Percentiles rank a stretch among this genome's conserved stretches.
Conservation (phyloP, 1,139 yeast species). For the Saccharomyces uvarum region DNA sequence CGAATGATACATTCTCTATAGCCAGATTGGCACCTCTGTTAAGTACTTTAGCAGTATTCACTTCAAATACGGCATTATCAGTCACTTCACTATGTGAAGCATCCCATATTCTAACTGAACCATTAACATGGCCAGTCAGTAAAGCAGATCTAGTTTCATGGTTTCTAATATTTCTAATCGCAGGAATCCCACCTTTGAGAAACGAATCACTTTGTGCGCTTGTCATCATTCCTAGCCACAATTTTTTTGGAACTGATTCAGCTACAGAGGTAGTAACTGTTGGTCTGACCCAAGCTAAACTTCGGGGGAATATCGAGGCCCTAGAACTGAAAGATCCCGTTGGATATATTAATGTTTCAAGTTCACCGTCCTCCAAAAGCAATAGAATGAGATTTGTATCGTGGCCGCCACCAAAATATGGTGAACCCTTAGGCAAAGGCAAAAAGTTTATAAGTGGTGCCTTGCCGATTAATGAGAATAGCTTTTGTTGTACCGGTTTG, state of each 20-base stretch:
- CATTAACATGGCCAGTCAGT: slow-evolving; percentile 76
- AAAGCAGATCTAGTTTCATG: slow-evolving; percentile 57
- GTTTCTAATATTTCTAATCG: slow-evolving; percentile 45
- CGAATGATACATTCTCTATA: slow-evolving; percentile 58
- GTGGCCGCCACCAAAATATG: slow-evolving; percentile 63
- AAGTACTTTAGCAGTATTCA: slow-evolving; percentile 43
- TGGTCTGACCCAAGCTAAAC: slow-evolving; percentile 72
- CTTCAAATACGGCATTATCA: slow-evolving; percentile 50
- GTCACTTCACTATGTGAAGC: slow-evolving; percentile 69
- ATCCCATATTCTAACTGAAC: slow-evolving; percentile 72
- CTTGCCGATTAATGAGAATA: slow-evolving; percentile 43
- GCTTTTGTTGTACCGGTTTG: slow-evolving; percentile 50
- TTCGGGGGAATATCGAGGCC: slow-evolving; percentile 65
- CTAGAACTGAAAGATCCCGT: slow-evolving; percentile 48
- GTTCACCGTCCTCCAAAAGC: slow-evolving; percentile 50
- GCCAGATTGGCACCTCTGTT: slow-evolving; percentile 38
- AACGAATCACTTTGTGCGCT: slow-evolving; percentile 40
- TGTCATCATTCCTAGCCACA: slow-evolving; percentile 66
- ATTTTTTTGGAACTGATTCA: slow-evolving; percentile 49
- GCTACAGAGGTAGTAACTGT: slow-evolving; percentile 50
- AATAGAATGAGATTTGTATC: slow-evolving; percentile 56
- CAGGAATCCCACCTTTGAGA: slow-evolving; percentile 74
- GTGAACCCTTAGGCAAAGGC: slow-evolving; percentile 49
- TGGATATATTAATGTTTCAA: slow-evolving; percentile 46
- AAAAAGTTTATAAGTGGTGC: slow-evolving; percentile 41